Evolutionary conservation across 176 grass and related monocot species (phyloP), one percentile per base, ranked within the genome.

Genomic region (Calamus simplicifolius): DNA sequence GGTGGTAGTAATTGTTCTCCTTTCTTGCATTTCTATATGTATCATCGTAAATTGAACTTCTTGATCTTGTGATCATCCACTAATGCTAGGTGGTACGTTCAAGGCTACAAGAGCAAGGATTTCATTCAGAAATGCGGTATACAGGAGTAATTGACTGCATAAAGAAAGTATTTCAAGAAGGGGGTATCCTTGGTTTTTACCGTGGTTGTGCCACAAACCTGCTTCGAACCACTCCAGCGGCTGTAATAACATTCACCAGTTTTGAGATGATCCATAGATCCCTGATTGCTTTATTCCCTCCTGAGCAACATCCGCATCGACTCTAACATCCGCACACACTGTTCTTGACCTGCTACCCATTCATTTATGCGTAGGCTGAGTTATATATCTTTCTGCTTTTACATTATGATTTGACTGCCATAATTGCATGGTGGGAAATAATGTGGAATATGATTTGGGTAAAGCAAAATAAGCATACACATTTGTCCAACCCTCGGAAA

Each of bases 241-340:
- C 93, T 69, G 93, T 88, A 50, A 92, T 98, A 54, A 98, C 93
- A 60, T 98, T 98, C 70, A 98, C 93, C 52, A 98, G 87, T 67
- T 98, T 92, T 6, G 93, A 98, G 79, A 89, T 98, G 91, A 95
- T 95, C 49, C 91, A 95, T 64, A 80, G 91, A 61, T 87, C 74
- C 70, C 77, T 91, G 63, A 58, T 84, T 7, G 30, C 79, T 50
- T 23, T 87, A 50, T 64, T 73, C 50, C 77, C 86, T 51, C 70
- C 77, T 15, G 80, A 81, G 50, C 59, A 69, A 16, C 86, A 77
- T 48, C 69, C 80, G 50, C 82, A 95, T 27, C 67, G 70, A 3
- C 68, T 95, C 38, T 81, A 73, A 90, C 31, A 23, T 23, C 21
- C 21, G 21, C 21, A 23, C 10, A 1, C 31, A 38, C 31, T 38